Conservation (phyloP, 352 stramenopile species). For the Phytopythium delawarense region DNA sequence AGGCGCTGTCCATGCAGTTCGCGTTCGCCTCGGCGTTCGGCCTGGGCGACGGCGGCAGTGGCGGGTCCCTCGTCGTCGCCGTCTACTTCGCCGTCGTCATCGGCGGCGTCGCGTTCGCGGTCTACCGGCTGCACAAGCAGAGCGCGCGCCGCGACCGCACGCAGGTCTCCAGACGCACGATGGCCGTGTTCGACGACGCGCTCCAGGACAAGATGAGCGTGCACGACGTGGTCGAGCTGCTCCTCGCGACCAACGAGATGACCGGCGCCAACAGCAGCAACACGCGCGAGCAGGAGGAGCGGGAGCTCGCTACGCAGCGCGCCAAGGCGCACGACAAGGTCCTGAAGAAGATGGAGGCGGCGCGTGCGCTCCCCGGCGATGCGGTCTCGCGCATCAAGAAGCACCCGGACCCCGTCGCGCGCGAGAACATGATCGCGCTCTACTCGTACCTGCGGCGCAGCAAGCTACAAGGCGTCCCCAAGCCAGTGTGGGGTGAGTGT, state of each 20-base stretch:
- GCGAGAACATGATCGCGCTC: slow-evolving; percentile 81
- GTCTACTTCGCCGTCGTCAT: slow-evolving; percentile 70
- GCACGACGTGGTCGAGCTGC: slow-evolving; percentile 74
- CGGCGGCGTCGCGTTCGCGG: slow-evolving; percentile 48
- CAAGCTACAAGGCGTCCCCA: slow-evolving; percentile 61
- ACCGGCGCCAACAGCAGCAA: slow-evolving; percentile 33
- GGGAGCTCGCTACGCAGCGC: slow-evolving; percentile 39
- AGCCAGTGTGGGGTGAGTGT: slow-evolving; percentile 53
- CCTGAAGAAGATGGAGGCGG: slow-evolving; percentile 77
- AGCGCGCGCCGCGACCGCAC: slow-evolving; percentile 54
- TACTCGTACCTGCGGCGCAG: slow-evolving; percentile 75
- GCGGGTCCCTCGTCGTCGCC: slow-evolving; percentile 57
- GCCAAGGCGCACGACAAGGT: slow-evolving; percentile 73
- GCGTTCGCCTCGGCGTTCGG: slow-evolving; percentile 59
- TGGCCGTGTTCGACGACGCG: slow-evolving; percentile 36
- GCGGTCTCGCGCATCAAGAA: slow-evolving; percentile 75
- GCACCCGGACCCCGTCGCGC: slow-evolving; percentile 56
- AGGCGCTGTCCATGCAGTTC: slow-evolving; percentile 73
- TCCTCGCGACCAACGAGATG: slow-evolving; percentile 79
- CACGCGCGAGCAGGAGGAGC: slow-evolving; percentile 19
- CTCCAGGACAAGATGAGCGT: slow-evolving; percentile 75
- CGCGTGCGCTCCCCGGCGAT: slow-evolving; percentile 53
- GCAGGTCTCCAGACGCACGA: slow-evolving; percentile 48
- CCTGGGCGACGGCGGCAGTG: slow-evolving; percentile 22
- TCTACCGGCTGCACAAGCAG: slow-evolving; percentile 59